phyloP scores from a whole-genome alignment of 2,329 filamentous ascomycete species.

The Epichloe sp. region DNA sequence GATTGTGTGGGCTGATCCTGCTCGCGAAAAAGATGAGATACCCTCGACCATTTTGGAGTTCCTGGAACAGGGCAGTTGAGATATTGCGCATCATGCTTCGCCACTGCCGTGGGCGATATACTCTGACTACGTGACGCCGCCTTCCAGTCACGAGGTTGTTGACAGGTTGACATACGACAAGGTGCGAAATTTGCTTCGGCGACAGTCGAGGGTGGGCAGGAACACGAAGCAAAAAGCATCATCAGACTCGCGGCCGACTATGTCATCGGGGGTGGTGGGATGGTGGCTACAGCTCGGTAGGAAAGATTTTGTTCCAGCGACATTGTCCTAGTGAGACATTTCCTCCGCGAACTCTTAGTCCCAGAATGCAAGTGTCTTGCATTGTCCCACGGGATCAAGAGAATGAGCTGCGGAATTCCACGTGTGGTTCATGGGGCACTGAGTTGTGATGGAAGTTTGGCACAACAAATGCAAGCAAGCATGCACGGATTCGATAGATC shows the following conservation, averaged over 20 bases:
- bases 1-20: conserved; percentile 12
- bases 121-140: conserved; percentile 20
- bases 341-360: conserved; percentile 34
- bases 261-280: conserved; percentile 35
- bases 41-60: conserved; percentile 15
- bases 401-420: too few species aligned
- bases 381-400: too few species aligned
- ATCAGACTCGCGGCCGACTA: conserved; percentile 24
- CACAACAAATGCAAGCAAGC: too few species aligned
- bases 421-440: too few species aligned
- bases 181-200: conserved; percentile 18
- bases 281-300: conserved; percentile 28
- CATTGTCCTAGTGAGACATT: conserved; percentile 35
- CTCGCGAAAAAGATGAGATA: conserved; percentile 11
- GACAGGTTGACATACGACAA: conserved; percentile 17
- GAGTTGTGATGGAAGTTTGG: too few species aligned
- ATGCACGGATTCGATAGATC: too few species aligned
- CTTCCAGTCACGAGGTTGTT: conserved; percentile 27
- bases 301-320: conserved; percentile 24
- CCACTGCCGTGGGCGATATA: conserved; percentile 17
- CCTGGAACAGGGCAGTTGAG: conserved; percentile 13
- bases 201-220: conserved; percentile 13
- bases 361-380: conserved; percentile 28
- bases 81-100: conserved; percentile 24
- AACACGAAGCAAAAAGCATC: conserved; percentile 9